A percentile compares a stretch with the other conserved stretches of the same genome.
Conservation (phyloP, 805 yeast species). For the Teunomyces kruisii region DNA sequence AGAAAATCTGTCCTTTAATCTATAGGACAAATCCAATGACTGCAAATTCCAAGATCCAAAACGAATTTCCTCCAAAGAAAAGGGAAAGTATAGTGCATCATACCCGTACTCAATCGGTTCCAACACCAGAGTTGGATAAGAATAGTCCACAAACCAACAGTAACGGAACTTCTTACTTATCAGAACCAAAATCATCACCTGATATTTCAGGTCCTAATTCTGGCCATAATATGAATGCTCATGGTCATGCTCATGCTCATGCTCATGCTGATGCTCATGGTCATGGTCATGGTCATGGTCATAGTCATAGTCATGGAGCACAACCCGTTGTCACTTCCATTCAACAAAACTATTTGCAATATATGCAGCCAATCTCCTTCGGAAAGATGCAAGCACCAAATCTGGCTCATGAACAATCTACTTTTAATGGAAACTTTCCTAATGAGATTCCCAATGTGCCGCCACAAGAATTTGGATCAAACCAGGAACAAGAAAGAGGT, state of each 20-base stretch:
- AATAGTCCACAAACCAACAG: background rate
- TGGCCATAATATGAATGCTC: background rate
- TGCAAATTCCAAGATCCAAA: background rate
- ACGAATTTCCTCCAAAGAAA: background rate
- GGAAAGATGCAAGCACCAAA: background rate
- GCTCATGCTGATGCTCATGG: background rate
- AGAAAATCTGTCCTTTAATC: background rate
- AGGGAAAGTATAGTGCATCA: background rate
- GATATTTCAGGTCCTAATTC: background rate
- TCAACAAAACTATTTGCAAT: too few species aligned
- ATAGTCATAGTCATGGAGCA: background rate
- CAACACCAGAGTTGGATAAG: background rate
- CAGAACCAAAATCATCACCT: constrained; percentile 1
- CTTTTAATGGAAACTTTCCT: background rate
- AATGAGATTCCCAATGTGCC: background rate
- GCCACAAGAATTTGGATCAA: background rate
- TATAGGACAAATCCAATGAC: background rate
- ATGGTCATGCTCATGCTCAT: too few species aligned
- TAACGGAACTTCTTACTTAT: background rate
- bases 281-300: too few species aligned
- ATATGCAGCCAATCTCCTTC: too few species aligned
- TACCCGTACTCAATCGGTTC: background rate
- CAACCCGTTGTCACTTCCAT: too few species aligned
- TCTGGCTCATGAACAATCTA: background rate
- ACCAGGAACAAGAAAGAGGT: too few species aligned